Evolutionary conservation across 2,329 filamentous ascomycete species (phyloP).

Genomic region (Nemania diffusa): DNA sequence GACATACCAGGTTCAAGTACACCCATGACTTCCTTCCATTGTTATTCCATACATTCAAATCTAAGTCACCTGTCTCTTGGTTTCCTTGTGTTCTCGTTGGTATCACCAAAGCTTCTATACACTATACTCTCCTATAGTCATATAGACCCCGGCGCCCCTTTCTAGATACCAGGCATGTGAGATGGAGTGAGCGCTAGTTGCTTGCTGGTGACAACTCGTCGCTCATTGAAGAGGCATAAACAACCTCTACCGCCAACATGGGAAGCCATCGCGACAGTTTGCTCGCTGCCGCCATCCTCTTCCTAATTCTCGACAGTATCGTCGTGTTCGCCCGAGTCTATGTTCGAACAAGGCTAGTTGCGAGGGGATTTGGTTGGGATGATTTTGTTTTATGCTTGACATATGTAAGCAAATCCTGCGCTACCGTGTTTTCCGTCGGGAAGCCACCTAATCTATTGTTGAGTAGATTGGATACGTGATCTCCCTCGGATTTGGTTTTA

Average conservation of each 20-base stretch:
- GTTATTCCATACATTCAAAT: background rate
- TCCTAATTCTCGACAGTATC: constrained; percentile 43
- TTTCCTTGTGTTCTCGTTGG: background rate
- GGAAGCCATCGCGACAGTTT: constrained; percentile 36
- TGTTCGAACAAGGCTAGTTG: constrained; percentile 46
- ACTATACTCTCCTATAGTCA: background rate
- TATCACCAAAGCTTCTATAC: background rate
- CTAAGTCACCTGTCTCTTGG: background rate
- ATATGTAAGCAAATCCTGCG: constrained; percentile 39
- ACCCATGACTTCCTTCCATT: constrained; percentile 5
- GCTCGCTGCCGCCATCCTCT: constrained; percentile 43
- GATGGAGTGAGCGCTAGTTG: constrained; percentile 20
- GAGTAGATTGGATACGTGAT: constrained; percentile 44
- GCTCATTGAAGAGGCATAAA: constrained; percentile 7
- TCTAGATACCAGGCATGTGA: constrained; percentile 13
- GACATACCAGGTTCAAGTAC: background rate
- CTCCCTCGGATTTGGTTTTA: constrained; percentile 45
- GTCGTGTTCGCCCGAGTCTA: constrained; percentile 45
- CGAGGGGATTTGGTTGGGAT: constrained; percentile 46
- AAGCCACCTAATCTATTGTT: constrained; percentile 26
- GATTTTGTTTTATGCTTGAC: constrained; percentile 46
- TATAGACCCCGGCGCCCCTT: background rate
- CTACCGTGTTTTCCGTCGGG: background rate
- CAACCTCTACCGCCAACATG: constrained; percentile 25
- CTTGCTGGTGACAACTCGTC: constrained; percentile 24